Percentiles rank a stretch among this genome's conserved stretches.
phyloP scores from a whole-genome alignment of 306 rosid genomes.

The Acacia crassicarpa region DNA sequence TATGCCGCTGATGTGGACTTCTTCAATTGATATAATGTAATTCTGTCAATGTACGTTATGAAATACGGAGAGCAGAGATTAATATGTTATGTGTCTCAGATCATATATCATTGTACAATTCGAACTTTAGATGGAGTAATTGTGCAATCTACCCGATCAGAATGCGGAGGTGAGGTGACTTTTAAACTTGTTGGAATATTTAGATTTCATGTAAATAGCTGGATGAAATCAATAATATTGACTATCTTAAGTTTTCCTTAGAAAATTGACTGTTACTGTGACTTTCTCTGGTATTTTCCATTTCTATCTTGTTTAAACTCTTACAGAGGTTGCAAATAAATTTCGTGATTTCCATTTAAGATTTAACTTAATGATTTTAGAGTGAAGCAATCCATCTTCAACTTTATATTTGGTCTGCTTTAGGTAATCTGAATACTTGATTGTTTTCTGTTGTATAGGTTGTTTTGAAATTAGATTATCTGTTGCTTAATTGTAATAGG shows the following conservation, averaged over 20 bases:
- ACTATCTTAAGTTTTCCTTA: constrained; percentile 1
- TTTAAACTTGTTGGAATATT: constrained; percentile 10
- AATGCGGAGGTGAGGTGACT: constrained; percentile 70
- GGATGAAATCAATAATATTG: constrained; percentile 13
- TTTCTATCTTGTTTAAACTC: constrained; percentile 17
- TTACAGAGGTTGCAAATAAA: neutral
- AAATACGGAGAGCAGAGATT: neutral
- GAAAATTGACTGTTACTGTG: neutral
- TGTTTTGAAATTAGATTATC: constrained; percentile 27
- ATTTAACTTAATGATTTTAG: constrained; percentile 1
- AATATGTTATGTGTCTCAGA: constrained; percentile 45
- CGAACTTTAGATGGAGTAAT: constrained; percentile 90
- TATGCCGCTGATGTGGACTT: neutral
- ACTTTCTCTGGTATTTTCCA: neutral
- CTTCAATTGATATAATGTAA: constrained; percentile 10
- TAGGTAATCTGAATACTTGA: constrained; percentile 13
- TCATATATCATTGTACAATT: constrained; percentile 75
- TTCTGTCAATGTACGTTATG: constrained; percentile 24
- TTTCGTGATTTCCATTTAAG: constrained; percentile 7
- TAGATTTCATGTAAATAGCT: neutral
- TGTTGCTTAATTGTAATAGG: constrained; percentile 51
- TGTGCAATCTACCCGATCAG: constrained; percentile 75
- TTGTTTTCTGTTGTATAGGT: constrained; percentile 16
- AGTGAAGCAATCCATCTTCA: constrained; percentile 7
- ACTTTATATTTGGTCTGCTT: constrained; percentile 11